Conservation (phyloP, 306 rosid genomes). For the Begonia peltatifolia region DNA sequence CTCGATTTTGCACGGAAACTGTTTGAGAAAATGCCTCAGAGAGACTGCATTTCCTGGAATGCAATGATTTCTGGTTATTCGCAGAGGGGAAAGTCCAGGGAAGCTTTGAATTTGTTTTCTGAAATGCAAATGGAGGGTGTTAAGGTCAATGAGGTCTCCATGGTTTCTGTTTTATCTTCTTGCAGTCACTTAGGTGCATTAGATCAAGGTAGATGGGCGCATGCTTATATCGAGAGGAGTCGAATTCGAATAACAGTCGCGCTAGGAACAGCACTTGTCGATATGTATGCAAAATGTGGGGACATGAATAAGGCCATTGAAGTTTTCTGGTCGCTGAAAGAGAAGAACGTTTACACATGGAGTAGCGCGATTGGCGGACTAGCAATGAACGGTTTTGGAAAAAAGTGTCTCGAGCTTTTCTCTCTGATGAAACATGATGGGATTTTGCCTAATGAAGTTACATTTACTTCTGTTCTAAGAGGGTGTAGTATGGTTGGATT, state of each 20-base stretch:
- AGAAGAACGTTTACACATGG: constrained; percentile 52
- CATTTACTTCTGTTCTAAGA: constrained; percentile 31
- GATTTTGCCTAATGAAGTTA: constrained; percentile 31
- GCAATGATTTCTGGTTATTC: constrained; percentile 49
- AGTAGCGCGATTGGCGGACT: constrained; percentile 44
- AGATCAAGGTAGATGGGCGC: constrained; percentile 57
- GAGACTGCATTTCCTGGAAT: constrained; percentile 35
- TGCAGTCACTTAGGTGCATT: constrained; percentile 43
- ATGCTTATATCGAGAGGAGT: constrained; percentile 38
- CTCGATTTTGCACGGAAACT: constrained; percentile 29
- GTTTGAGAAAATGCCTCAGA: constrained; percentile 43
- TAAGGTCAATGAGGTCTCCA: constrained; percentile 37
- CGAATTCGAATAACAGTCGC: constrained; percentile 28
- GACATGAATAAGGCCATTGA: constrained; percentile 43
- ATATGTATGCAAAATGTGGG: constrained; percentile 61
- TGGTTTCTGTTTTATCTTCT: constrained; percentile 41
- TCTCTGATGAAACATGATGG: constrained; percentile 30
- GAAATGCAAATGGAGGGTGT: constrained; percentile 48
- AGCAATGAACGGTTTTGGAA: constrained; percentile 49
- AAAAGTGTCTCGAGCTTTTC: constrained; percentile 33
- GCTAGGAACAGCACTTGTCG: constrained; percentile 40
- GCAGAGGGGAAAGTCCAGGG: constrained; percentile 33
- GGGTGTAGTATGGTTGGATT: constrained; percentile 52
- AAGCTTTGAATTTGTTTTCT: constrained; percentile 33
- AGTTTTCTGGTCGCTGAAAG: constrained; percentile 40